phyloP scores from a whole-genome alignment of 352 stramenopile genomes.

The Phytophthora europaea region DNA sequence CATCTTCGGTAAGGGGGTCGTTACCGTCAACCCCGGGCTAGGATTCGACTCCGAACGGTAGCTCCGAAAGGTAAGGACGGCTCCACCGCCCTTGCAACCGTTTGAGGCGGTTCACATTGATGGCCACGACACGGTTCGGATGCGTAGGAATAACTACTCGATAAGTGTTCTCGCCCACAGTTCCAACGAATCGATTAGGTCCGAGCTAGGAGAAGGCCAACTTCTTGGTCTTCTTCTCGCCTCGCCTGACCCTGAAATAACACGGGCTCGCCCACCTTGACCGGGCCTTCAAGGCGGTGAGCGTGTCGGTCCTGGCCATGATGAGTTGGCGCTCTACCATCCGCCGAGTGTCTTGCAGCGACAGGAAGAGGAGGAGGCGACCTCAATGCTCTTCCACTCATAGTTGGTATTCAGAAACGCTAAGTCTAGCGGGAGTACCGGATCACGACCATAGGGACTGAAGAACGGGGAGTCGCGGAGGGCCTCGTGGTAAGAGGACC shows the following conservation, averaged over 20 bases:
- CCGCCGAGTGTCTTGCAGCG: background rate
- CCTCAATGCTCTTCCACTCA: no score
- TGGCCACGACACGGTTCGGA: no score
- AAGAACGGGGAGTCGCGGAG: conserved; percentile 10
- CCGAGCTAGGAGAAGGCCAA: no score
- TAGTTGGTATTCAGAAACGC: no score
- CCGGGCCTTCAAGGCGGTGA: background rate
- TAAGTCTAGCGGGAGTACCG: no score
- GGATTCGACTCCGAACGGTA: background rate
- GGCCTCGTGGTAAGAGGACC: conserved; percentile 7
- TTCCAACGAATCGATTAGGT: no score
- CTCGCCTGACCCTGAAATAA: conserved; percentile 1
- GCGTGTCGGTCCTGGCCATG: background rate
- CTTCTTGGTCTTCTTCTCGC: no score
- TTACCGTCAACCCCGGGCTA: background rate
- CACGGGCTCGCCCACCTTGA: background rate
- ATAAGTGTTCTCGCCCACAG: no score
- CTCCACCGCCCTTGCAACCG: background rate
- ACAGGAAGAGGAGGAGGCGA: background rate
- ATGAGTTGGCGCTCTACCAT: conserved; percentile 14
- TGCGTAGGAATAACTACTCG: no score
- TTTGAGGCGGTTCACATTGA: no score
- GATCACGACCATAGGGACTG: no score
- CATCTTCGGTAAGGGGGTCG: background rate
- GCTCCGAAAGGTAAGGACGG: background rate